Conservation (phyloP, 139 green algal genomes). For the Chlorella vulgaris region DNA sequence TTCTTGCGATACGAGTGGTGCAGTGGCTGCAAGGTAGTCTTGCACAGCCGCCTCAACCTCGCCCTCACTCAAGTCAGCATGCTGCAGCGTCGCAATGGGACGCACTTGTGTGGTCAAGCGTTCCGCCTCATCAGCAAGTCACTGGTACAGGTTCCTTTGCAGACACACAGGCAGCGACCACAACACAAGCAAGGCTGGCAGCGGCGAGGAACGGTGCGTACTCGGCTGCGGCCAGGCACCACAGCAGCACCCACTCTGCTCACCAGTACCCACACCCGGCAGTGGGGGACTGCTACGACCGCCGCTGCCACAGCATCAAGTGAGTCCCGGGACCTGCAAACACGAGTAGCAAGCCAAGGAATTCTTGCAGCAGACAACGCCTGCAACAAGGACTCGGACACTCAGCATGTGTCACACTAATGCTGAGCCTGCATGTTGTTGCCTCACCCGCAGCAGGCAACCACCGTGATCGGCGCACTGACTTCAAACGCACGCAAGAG, state of each 20-base stretch:
- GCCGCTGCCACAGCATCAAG: conserved; percentile 21
- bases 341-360: background rate
- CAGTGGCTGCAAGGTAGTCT: conserved; percentile 14
- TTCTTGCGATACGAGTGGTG: background rate
- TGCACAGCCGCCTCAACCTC: conserved; percentile 27
- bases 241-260: background rate
- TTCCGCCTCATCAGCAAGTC: no score
- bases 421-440: background rate
- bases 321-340: conserved; percentile 21
- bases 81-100: background rate
- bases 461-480: conserved; percentile 18
- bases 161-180: background rate
- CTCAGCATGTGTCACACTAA: background rate
- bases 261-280: conserved; percentile 39
- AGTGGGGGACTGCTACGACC: background rate
- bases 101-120: no score
- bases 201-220: background rate
- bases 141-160: no score
- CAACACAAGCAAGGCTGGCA: background rate
- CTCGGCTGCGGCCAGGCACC: background rate
- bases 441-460: conserved; percentile 39
- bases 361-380: background rate
- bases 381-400: background rate
- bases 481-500: conserved; percentile 33
- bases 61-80: conserved; percentile 36